Base-by-base conservation (phyloP, 2,329 filamentous ascomycete genomes). In the Tolypocladium endophyticum region DNA sequence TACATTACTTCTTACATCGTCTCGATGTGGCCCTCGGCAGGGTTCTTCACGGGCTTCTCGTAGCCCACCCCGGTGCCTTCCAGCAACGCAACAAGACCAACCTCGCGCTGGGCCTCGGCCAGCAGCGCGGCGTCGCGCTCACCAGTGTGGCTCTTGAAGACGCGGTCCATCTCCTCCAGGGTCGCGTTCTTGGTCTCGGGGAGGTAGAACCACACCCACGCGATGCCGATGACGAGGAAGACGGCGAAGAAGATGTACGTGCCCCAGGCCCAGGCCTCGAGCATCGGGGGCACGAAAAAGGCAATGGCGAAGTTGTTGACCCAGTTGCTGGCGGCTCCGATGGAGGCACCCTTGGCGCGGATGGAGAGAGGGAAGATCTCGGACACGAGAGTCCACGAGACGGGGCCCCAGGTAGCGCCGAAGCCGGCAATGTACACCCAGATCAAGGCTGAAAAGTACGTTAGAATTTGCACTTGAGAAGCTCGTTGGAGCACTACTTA, bases 191-290 rank as follows among this genome's bases (percentile, higher is more conserved):
- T 82, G 3, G 81, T 84, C 66, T 84, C 81, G 3, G 81, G 81
- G 5, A 84, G 70, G 58, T 75, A 74, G 66, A 80, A 78, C 64
- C 72, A 81, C 12, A 80, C 75, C 66, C 79, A 84, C 28, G 78
- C 64, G 33, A 76, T 73, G 2, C 79, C 76, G 12, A 71, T 67
- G 16, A 77, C 69, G 58, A 81, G 79, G 55, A 81, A 75, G 0
- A 74, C 74, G 36, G 79, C 79, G 63, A 84, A 84, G 73, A 85
- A 83, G 64, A 82, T 79, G 66, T 81, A 84, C 0, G 79, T 80
- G 28, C 80, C 81, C 68, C 77, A 82, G 12, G 71, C 67, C 68
- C 74, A 73, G 25, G 65, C 63, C 54, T 63, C 63, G 35, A 67
- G 61, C 65, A 76, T 81, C 12, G 74, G 70, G 3, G 76, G 76